Evolutionary conservation across 2,329 filamentous ascomycete species (phyloP), one percentile per base, ranked within the genome.

Genomic region (Xylaria sp.): DNA sequence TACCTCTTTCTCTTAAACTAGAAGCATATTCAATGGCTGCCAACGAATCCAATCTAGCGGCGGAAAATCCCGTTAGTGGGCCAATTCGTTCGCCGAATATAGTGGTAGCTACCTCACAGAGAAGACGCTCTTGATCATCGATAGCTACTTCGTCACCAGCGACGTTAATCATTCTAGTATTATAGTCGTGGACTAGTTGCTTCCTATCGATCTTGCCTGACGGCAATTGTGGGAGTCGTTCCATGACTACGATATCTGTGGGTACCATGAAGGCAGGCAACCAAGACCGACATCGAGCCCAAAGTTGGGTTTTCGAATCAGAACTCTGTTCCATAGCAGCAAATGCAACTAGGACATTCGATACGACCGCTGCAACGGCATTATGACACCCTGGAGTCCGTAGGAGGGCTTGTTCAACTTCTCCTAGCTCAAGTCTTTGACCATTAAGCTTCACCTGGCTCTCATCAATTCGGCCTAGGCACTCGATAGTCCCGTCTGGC

Each of bases 391-490:
- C 87, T 0, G 82, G 76, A 0, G 88, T 85, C 63, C 87, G 87
- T 53, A 91, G 84, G 2, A 90, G 85, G 0, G 88, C 91, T 72
- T 93, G 88, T 76, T 95, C 92, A 23, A 94, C 85, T 75, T 94
- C 93, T 0, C 92, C 92, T 4, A 96, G 86, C 75, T 96, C 92
- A 60, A 97, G 87, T 58, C 93, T 86, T 79, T 97, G 94, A 1
- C 94, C 94, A 62, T 93, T 87, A 8, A 97, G 84, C 79, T 97
- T 97, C 60, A 97, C 90, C 78, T 98, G 94, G 0, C 93, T 93
- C 59, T 89, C 88, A 1, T 88, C 87, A 13, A 97, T 90, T 12
- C 94, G 90, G 0, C 94, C 94, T 40, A 94, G 84, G 75, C 93
- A 97, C 78, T 97, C 92, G n/a, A 98, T 84, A 0, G 85, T 87